Conservation (phyloP, 139 green algal genomes). For the Chlorella sorokiniana region DNA sequence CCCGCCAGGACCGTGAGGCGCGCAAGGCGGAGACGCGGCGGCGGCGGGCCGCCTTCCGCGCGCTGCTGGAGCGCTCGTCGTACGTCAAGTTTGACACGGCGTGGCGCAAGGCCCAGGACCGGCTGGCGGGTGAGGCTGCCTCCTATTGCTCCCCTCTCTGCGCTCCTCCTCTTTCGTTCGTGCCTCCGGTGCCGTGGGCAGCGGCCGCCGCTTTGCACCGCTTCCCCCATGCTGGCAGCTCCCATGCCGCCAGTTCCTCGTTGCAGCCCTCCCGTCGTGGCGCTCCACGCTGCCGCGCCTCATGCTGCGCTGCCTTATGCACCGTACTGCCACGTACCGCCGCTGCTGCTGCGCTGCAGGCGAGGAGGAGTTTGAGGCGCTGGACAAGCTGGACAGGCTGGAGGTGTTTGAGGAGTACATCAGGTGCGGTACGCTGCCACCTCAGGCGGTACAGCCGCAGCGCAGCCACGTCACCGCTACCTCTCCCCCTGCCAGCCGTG, state of each 20-base stretch:
- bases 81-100: constrained; percentile 46
- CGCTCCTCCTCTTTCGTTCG: background rate
- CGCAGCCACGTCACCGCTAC: too few species aligned
- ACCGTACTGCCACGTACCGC: background rate
- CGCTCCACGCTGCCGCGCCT: too few species aligned
- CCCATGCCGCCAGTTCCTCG: too few species aligned
- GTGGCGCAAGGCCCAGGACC: constrained; percentile 68
- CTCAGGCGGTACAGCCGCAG: background rate
- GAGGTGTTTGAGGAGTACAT: constrained; percentile 80
- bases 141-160: background rate
- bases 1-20: constrained; percentile 28
- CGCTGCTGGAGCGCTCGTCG: constrained; percentile 28
- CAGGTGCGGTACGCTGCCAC: constrained; percentile 7
- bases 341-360: constrained; percentile 19
- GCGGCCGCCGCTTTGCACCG: too few species aligned
- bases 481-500: too few species aligned
- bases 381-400: constrained; percentile 78
- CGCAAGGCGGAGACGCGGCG: constrained; percentile 52
- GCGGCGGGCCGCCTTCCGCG: constrained; percentile 50
- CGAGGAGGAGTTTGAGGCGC: constrained; percentile 67
- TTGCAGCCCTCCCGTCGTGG: too few species aligned
- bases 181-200: background rate
- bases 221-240: too few species aligned
- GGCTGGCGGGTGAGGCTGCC: constrained; percentile 54
- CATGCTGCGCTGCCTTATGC: background rate